These are phyloP conservation scores for slime mould (Dictyostelium discoideum) DNA, from an alignment of 78 protist genomes.

Conservation along the genomic window DNA sequence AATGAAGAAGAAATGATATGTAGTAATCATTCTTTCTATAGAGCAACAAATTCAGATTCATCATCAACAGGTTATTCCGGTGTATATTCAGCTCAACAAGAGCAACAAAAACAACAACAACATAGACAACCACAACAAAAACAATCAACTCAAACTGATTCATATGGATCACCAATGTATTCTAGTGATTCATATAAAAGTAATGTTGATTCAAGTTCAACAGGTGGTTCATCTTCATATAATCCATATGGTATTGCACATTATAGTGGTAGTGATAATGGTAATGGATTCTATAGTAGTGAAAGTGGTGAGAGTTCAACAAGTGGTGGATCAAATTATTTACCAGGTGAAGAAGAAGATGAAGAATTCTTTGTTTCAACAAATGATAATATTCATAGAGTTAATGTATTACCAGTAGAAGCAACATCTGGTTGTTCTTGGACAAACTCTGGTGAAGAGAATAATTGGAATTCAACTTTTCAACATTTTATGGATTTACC, in stretches of 20 bases:
- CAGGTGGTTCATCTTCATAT: neutral
- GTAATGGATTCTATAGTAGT: neutral
- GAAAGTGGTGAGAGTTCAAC: conserved; percentile 2
- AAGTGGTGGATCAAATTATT: neutral
- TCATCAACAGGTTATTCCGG: neutral
- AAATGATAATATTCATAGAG: neutral
- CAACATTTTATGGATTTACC: conserved; percentile 36
- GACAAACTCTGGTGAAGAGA: neutral
- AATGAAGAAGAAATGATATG: neutral
- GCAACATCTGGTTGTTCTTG: neutral
- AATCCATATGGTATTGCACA: conserved; percentile 13
- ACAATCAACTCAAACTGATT: neutral
- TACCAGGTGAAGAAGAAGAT: neutral
- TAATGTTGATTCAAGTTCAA: neutral
- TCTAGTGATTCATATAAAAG: neutral
- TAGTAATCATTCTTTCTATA: neutral
- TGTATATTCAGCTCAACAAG: neutral
- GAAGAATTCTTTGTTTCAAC: conserved; percentile 11
- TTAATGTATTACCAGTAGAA: neutral
- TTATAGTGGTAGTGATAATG: conserved; percentile 9
- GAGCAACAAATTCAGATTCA: neutral
- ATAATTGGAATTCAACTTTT: conserved; percentile 50
- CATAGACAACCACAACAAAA: neutral
- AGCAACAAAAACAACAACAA: neutral
- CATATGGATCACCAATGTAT: neutral